Evolutionary conservation across 306 rosid species (phyloP).

Genomic region (Lathyrus tuberosus): DNA sequence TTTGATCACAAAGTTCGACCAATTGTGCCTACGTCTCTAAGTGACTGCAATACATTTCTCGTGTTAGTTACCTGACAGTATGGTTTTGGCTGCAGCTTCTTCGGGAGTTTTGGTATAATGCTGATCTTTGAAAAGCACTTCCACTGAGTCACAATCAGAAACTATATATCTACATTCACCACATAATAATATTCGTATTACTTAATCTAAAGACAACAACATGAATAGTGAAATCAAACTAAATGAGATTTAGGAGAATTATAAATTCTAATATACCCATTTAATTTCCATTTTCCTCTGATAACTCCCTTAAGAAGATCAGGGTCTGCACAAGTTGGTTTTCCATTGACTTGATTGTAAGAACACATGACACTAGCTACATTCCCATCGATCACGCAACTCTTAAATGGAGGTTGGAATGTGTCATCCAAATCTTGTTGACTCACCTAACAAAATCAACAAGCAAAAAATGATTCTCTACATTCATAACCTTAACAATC

Average conservation of each 20-base stretch:
- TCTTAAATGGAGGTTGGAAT: slow-evolving; percentile 94
- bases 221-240: neutral
- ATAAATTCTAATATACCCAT: slow-evolving; percentile 58
- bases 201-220: neutral
- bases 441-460: slow-evolving; percentile 55
- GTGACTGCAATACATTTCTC: too few relatives aligned
- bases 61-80: slow-evolving; percentile 63
- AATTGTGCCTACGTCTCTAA: neutral
- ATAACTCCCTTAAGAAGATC: slow-evolving; percentile 88
- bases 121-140: slow-evolving; percentile 72
- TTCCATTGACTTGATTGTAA: slow-evolving; percentile 93
- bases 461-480: slow-evolving; percentile 4
- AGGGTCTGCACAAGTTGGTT: slow-evolving; percentile 96
- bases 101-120: slow-evolving; percentile 95
- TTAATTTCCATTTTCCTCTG: slow-evolving; percentile 91
- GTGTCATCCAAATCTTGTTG: slow-evolving; percentile 97
- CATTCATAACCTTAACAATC: neutral
- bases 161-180: slow-evolving; percentile 77
- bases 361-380: slow-evolving; percentile 99
- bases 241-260: slow-evolving; percentile 23
- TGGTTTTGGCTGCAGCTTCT: slow-evolving; percentile 88
- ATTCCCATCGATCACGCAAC: slow-evolving; percentile 96
- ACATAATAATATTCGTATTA: slow-evolving; percentile 14
- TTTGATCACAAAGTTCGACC: neutral
- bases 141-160: slow-evolving; percentile 92